Percentiles rank a stretch among this genome's conserved stretches.
These are phyloP conservation scores for Penicillium argentinense DNA, from an alignment of 495 filamentous ascomycete genomes.

Conservation along the genomic window DNA sequence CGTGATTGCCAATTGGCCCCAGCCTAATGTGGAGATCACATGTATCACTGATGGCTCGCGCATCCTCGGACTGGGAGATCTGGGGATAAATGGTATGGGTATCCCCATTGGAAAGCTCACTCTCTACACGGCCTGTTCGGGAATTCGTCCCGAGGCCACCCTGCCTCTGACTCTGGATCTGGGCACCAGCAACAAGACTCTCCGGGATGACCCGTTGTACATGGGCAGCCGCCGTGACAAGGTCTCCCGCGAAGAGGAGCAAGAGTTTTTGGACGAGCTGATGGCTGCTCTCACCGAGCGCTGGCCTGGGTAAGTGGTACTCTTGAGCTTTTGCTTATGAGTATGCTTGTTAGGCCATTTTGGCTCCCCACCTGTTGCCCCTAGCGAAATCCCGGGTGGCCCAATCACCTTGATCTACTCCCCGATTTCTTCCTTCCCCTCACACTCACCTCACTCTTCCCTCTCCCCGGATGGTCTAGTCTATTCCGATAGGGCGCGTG, in stretches of 20 bases:
- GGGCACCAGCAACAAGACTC: slow-evolving; percentile 85
- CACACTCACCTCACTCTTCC: slow-evolving; percentile 16
- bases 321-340: too few relatives aligned
- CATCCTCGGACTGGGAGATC: slow-evolving; percentile 92
- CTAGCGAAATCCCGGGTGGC: too few relatives aligned
- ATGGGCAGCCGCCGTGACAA: slow-evolving; percentile 85
- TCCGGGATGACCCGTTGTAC: slow-evolving; percentile 91
- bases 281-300: slow-evolving; percentile 89
- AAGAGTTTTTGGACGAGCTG: slow-evolving; percentile 95
- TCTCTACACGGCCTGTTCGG: slow-evolving; percentile 93
- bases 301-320: slow-evolving; percentile 73
- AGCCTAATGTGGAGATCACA: slow-evolving; percentile 86
- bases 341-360: too few relatives aligned
- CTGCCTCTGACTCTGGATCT: slow-evolving; percentile 90
- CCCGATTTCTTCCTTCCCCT: slow-evolving; percentile 1
- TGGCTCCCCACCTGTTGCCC: too few relatives aligned
- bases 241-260: slow-evolving; percentile 74
- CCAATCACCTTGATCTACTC: too few relatives aligned
- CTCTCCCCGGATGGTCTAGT: too few relatives aligned
- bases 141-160: slow-evolving; percentile 89
- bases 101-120: slow-evolving; percentile 96
- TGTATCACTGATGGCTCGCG: slow-evolving; percentile 96
- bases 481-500: too few relatives aligned
- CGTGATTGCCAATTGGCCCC: slow-evolving; percentile 88
- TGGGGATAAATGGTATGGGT: slow-evolving; percentile 96